A percentile compares a stretch with the other conserved stretches of the same genome.
phyloP scores from a whole-genome alignment of 768 basidiomycete species.

The Calocybe cyanea region DNA sequence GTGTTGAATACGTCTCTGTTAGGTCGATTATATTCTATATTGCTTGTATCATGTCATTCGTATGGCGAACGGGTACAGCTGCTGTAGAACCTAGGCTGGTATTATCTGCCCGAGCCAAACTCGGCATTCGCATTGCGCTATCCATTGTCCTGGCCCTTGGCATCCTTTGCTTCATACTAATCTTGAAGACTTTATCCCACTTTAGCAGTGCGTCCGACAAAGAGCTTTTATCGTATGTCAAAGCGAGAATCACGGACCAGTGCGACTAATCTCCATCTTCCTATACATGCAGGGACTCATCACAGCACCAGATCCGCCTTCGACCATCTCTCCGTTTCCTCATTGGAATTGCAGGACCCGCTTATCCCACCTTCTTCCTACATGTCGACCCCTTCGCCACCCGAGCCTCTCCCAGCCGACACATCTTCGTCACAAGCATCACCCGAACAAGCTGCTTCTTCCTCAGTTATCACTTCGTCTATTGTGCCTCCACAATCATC shows the following conservation, averaged over 20 bases:
- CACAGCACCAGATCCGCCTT: background rate
- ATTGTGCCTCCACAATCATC: too few species aligned
- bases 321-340: background rate
- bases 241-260: background rate
- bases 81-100: constrained; percentile 32
- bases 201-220: constrained; percentile 44
- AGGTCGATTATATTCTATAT: constrained; percentile 53
- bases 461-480: too few species aligned
- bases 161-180: constrained; percentile 46
- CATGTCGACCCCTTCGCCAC: too few species aligned
- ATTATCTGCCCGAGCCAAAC: constrained; percentile 36
- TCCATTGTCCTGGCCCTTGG: constrained; percentile 50
- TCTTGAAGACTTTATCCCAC: constrained; percentile 47
- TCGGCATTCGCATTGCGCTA: constrained; percentile 56
- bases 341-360: too few species aligned
- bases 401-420: too few species aligned
- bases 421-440: too few species aligned
- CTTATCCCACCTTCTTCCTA: too few species aligned
- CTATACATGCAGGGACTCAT: background rate
- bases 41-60: constrained; percentile 46
- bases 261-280: background rate
- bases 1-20: background rate
- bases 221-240: background rate
- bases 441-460: too few species aligned
- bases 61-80: constrained; percentile 56